Percentiles rank a stretch among this genome's conserved stretches.
These are phyloP conservation scores for Aspergillus eucalypticola DNA, from an alignment of 2,329 filamentous ascomycete species.

Conservation along the genomic window DNA sequence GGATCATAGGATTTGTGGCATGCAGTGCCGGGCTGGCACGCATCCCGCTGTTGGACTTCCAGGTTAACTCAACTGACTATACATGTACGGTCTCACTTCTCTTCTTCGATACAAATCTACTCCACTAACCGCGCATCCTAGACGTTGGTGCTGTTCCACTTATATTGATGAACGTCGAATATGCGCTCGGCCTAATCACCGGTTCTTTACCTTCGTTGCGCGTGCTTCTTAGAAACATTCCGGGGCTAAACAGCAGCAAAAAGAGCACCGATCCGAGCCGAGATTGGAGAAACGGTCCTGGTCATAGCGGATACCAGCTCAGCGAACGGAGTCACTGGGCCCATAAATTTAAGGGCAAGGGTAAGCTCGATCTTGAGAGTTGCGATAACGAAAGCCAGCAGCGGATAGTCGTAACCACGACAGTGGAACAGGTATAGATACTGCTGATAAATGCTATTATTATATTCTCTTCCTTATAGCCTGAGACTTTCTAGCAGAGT, in stretches of 20 bases:
- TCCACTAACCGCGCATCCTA: background rate
- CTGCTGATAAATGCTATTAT: no score
- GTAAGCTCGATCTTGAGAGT: background rate
- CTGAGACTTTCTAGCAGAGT: no score
- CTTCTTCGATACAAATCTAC: background rate
- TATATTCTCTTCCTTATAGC: no score
- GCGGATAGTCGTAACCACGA: background rate
- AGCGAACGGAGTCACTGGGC: background rate
- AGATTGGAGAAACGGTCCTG: background rate
- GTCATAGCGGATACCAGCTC: background rate
- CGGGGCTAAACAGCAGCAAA: background rate
- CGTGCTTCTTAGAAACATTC: background rate
- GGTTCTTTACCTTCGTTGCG: background rate
- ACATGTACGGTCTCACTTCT: background rate
- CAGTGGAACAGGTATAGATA: background rate
- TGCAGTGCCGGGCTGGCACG: background rate
- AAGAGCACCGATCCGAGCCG: background rate
- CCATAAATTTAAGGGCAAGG: background rate
- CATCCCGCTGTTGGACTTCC: background rate
- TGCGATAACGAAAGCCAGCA: background rate
- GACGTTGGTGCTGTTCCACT: background rate
- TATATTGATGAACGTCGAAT: background rate
- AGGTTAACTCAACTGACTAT: background rate
- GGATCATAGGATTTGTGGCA: background rate
- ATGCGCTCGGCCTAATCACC: background rate